Percentiles rank a stretch among this genome's conserved stretches.
Evolutionary conservation across 1,284 basidiomycete species (phyloP).

Genomic region (Cystobasidium sp.): DNA sequence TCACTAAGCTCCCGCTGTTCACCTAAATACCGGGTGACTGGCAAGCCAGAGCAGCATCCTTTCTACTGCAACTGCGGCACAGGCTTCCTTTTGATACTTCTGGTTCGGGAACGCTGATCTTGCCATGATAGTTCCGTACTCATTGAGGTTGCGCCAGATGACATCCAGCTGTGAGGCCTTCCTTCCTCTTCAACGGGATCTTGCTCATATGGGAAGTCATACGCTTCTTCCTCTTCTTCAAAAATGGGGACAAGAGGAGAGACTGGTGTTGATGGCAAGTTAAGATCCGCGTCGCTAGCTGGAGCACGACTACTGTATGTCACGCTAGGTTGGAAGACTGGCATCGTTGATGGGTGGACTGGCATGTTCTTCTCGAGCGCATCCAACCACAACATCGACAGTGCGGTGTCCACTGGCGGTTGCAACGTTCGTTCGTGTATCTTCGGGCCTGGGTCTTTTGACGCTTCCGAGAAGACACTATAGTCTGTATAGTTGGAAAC

Average conservation of each 20-base stretch:
- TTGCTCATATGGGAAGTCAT: not conserved
- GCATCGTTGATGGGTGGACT: not conserved
- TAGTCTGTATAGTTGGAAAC: constrained; percentile 5
- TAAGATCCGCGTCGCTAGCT: constrained; percentile 1
- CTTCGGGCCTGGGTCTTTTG: constrained; percentile 5
- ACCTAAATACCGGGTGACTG: not conserved
- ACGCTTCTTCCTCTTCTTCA: constrained; percentile 17
- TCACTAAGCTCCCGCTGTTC: not conserved
- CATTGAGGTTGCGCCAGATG: not conserved
- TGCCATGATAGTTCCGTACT: not conserved
- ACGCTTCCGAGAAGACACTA: constrained; percentile 9
- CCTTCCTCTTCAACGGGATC: not conserved
- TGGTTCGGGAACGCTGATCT: not conserved
- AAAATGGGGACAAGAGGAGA: constrained; percentile 9
- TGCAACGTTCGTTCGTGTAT: constrained; percentile 3
- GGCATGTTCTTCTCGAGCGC: constrained; percentile 11
- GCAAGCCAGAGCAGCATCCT: not conserved
- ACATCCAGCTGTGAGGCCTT: constrained; percentile 2
- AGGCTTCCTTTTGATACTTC: constrained; percentile 14
- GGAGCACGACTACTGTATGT: constrained; percentile 5
- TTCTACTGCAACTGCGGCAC: constrained; percentile 3
- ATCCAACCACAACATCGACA: not conserved
- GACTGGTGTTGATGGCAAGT: not conserved
- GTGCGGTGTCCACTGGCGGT: not conserved
- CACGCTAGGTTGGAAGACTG: not conserved